Evolutionary conservation across 2,329 filamentous ascomycete species (phyloP).

Genomic region (Gaeumannomyces sp.): DNA sequence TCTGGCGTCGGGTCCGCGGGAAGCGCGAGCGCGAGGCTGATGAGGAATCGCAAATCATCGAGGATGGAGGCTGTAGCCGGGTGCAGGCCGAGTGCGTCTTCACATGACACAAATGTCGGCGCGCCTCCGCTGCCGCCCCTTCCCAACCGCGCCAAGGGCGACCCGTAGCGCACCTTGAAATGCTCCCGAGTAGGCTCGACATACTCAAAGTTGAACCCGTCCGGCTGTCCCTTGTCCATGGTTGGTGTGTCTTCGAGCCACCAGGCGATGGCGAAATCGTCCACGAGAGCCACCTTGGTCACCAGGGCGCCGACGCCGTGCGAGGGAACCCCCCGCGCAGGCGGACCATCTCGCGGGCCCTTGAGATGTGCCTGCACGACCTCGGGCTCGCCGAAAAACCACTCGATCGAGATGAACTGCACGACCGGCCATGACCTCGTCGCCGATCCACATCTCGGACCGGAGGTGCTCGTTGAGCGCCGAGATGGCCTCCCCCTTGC

Average conservation of each 20-base stretch:
- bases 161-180: slow-evolving; percentile 36
- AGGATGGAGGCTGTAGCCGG: slow-evolving; percentile 40
- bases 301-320: slow-evolving; percentile 40
- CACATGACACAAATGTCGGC: slow-evolving; percentile 35
- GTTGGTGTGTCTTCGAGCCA: slow-evolving; percentile 35
- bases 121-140: slow-evolving; percentile 16
- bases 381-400: slow-evolving; percentile 40
- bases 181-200: slow-evolving; percentile 28
- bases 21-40: slow-evolving; percentile 33
- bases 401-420: slow-evolving; percentile 40
- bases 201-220: slow-evolving; percentile 31
- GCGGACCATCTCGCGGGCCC: slow-evolving; percentile 40
- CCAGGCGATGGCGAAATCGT: slow-evolving; percentile 38
- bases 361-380: slow-evolving; percentile 38
- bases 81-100: slow-evolving; percentile 34
- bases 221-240: slow-evolving; percentile 27
- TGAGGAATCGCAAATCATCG: slow-evolving; percentile 42
- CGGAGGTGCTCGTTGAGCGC: slow-evolving; percentile 38
- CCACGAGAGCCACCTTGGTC: slow-evolving; percentile 42
- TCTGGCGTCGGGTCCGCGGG: slow-evolving; percentile 23
- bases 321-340: slow-evolving; percentile 39
- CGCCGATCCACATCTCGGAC: slow-evolving; percentile 26
- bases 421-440: slow-evolving; percentile 37
- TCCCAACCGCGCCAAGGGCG: slow-evolving; percentile 35
- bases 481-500: slow-evolving; percentile 31